Evolutionary conservation across 2,329 filamentous ascomycete species (phyloP).

Genomic region (Didymella keratinophila): DNA sequence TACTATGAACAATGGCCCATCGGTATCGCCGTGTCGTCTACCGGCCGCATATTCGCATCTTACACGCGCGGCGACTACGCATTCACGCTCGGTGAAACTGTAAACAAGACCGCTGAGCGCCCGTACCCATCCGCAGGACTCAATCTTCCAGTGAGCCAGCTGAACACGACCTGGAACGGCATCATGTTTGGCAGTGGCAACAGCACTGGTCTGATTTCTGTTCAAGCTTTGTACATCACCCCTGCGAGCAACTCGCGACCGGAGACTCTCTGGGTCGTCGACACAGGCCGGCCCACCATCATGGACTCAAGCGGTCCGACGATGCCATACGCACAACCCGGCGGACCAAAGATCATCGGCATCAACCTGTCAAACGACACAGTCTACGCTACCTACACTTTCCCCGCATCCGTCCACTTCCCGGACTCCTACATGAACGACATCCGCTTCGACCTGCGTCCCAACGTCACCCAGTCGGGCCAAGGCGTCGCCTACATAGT

Average conservation of each 20-base stretch:
- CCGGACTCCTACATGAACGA: background rate
- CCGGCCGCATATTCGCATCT: constrained; percentile 59
- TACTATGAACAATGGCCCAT: constrained; percentile 60
- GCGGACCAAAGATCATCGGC: background rate
- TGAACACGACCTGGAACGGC: constrained; percentile 54
- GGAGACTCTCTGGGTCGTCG: constrained; percentile 58
- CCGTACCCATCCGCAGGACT: constrained; percentile 55
- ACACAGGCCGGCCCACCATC: constrained; percentile 56
- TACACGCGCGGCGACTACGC: constrained; percentile 58
- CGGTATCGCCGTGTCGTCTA: constrained; percentile 59
- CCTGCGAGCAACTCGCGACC: constrained; percentile 46
- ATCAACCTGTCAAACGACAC: background rate
- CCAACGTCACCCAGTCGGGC: background rate
- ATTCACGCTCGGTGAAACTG: constrained; percentile 58
- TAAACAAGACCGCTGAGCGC: constrained; percentile 57
- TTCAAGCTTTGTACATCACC: constrained; percentile 61
- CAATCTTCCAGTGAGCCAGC: constrained; percentile 57
- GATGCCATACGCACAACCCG: constrained; percentile 44
- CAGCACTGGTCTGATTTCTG: constrained; percentile 55
- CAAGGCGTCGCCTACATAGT: background rate
- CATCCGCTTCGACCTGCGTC: background rate
- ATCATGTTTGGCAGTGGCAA: constrained; percentile 57
- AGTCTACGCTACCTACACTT: background rate
- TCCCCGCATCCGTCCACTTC: background rate
- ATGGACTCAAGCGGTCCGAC: constrained; percentile 37